A percentile compares a stretch with the other conserved stretches of the same genome.
Conservation (phyloP, 176 grass and related monocot genomes). For the Pharus latifolius region DNA sequence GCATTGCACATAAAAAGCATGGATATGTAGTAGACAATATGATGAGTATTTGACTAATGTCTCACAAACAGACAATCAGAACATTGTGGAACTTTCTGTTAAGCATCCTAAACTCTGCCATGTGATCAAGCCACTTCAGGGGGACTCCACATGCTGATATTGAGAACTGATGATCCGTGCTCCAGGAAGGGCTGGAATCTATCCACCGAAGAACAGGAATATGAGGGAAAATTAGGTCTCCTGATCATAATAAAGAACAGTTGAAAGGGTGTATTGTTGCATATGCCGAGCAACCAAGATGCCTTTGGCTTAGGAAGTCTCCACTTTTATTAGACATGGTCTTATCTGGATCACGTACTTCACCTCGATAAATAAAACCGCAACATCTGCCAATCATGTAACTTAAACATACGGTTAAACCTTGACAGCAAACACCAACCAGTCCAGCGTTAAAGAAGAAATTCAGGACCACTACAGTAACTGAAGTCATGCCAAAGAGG, state of each 20-base stretch:
- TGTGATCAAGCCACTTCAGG: neutral
- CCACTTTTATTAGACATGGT: neutral
- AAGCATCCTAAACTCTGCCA: neutral
- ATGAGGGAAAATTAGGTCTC: neutral
- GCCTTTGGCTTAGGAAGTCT: neutral
- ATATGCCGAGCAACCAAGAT: constrained; percentile 15
- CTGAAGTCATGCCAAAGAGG: neutral
- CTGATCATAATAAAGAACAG: neutral
- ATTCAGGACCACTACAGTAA: neutral
- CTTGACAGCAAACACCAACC: neutral
- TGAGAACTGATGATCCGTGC: neutral
- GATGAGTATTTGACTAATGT: neutral
- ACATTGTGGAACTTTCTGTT: neutral
- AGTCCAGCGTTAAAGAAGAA: neutral
- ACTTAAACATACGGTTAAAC: too few relatives aligned
- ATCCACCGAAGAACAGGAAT: neutral
- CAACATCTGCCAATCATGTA: neutral
- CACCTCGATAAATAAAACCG: neutral
- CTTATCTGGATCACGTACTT: neutral
- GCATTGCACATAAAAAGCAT: neutral
- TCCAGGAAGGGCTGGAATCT: neutral
- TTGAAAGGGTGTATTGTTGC: neutral
- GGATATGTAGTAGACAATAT: neutral
- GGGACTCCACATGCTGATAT: neutral
- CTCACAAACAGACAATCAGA: neutral